Conservation (phyloP, 495 filamentous ascomycete species). For the Chaetomium cochliodes region DNA sequence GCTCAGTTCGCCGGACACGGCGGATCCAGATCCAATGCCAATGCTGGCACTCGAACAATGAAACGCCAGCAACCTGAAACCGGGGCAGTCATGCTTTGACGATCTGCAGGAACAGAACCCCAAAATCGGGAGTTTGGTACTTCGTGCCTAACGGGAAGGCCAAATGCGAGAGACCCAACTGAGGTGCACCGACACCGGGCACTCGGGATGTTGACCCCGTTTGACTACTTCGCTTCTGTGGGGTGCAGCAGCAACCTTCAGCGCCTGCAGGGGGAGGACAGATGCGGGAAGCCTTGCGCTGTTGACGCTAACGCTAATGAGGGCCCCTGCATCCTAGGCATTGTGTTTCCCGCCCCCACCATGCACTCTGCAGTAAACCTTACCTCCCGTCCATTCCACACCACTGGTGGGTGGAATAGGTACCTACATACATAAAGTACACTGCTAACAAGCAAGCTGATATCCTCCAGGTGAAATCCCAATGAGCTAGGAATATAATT, state of each 20-base stretch:
- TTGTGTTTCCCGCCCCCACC: neutral
- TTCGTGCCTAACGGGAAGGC: too few species aligned
- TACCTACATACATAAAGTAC: too few species aligned
- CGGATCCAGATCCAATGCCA: neutral
- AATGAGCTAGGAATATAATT: too few species aligned
- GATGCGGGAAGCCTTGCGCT: constrained; percentile 6
- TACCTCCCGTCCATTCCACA: too few species aligned
- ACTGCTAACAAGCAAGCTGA: too few species aligned
- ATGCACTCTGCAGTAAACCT: neutral
- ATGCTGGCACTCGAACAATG: neutral
- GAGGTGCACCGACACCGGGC: neutral
- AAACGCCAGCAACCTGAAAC: neutral
- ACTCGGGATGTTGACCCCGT: neutral
- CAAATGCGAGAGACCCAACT: too few species aligned
- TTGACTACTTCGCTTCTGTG: neutral
- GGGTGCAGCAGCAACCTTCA: neutral
- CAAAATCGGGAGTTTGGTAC: neutral
- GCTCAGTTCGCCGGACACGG: neutral
- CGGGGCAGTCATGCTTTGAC: too few species aligned
- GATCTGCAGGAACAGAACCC: neutral
- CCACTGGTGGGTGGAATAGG: too few species aligned
- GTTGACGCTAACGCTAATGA: neutral
- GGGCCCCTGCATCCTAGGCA: neutral
- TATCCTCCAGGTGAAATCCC: too few species aligned
- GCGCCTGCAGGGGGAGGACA: neutral